Evolutionary conservation across 331 rosid species (phyloP), one percentile per base, ranked within the genome.

Genomic region (Acacia concinna): DNA sequence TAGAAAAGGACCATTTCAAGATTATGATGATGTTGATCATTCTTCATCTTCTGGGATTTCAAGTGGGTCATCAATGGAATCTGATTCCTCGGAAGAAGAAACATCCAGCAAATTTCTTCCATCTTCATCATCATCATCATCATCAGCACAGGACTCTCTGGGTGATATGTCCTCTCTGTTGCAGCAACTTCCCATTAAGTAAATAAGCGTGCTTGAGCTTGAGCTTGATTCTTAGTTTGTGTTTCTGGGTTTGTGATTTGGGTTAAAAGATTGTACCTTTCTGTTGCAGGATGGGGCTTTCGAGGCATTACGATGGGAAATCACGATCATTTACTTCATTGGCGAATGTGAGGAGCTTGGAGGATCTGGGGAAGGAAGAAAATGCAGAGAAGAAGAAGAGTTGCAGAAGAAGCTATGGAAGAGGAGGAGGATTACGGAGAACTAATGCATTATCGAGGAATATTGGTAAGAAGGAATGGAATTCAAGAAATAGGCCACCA

Each of bases 141-240:
- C 81, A 80, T 10, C 12, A 27, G 64, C 80, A 79, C 21, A 30
- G 44, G 84, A 76, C 21, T 74, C 86, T 0, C 81, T 82, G 62
- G 79, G 46, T 41, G 86, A 86, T 34, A 72, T 82, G 84, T 86
- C 89, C 43, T 79, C 72, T 57, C 80, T 86, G 71, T 60, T 86
- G 62, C 86, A 79, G 40, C 82, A 86, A 49, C 89, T 82, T 73
- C 86, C 89, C 7, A 73, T 82, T 0, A 86, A 82, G 89, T 82
- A 67, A 76, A 71, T 34, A 9, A 54, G 57, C 74, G 1, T n/a
- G 4, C 3, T 6, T 27, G n/a, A 30, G 4, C 3, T 6, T 27
- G n/a, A 35, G 40, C 75, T 17, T n/a, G 12, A 1, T 3, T 67
- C 47, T 44, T 3, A 0, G 4, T 44, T 28, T 62, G 1, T 30